These are phyloP conservation scores for Acer yangbiense DNA, from an alignment of 345 rosid species.

Conservation along the genomic window DNA sequence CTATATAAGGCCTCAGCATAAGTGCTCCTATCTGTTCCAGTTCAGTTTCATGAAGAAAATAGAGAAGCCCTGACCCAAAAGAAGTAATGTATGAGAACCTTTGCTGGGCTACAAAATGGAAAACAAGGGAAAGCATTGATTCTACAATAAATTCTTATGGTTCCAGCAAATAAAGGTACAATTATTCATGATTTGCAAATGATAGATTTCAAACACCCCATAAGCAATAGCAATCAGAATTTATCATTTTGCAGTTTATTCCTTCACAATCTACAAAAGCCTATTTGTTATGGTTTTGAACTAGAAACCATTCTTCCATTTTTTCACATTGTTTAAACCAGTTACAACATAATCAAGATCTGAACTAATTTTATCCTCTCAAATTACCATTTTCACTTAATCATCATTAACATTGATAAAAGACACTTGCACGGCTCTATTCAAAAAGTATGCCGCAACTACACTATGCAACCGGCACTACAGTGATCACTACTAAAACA, in stretches of 20 bases:
- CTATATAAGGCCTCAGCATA: not conserved
- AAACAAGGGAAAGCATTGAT: not conserved
- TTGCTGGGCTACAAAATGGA: slow-evolving; percentile 1
- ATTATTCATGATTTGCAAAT: not conserved
- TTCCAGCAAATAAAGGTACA: not conserved
- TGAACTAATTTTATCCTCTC: not conserved
- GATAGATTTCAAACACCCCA: not conserved
- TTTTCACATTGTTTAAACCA: not conserved
- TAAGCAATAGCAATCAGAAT: not conserved
- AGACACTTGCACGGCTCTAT: not conserved
- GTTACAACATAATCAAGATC: not conserved
- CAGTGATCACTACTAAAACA: not conserved
- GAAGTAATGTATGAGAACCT: not conserved
- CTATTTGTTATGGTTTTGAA: not conserved
- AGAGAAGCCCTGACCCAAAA: not conserved
- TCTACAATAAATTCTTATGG: not conserved
- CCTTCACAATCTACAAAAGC: not conserved
- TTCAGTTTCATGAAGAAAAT: not conserved
- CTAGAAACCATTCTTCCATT: not conserved
- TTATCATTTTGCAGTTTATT: not conserved
- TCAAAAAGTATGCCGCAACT: not conserved
- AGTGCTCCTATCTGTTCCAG: not conserved
- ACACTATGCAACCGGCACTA: not conserved
- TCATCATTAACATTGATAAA: not conserved
- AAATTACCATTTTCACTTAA: not conserved